phyloP scores from a whole-genome alignment of 2,329 filamentous ascomycete species.

The Sarocladiaceae sp. region DNA sequence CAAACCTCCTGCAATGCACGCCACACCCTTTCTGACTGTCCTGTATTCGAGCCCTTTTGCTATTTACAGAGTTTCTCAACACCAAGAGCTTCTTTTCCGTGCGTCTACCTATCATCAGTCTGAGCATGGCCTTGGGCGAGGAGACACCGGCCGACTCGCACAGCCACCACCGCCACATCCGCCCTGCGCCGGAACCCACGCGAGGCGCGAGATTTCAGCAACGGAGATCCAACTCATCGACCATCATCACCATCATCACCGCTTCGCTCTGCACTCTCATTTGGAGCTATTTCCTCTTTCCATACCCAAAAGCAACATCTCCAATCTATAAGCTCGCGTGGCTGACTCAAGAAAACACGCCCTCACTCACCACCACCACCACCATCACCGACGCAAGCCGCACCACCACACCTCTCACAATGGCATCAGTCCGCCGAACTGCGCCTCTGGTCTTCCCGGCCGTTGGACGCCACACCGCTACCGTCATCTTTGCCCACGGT shows the following conservation, averaged over 20 bases:
- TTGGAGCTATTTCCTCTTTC: neutral
- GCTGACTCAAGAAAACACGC: too few species aligned
- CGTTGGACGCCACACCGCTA: conserved; percentile 78
- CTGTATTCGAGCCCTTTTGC: too few species aligned
- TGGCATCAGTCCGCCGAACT: conserved; percentile 19
- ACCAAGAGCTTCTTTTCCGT: neutral
- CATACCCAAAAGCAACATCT: too few species aligned
- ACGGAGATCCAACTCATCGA: conserved; percentile 1
- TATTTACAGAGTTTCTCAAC: too few species aligned
- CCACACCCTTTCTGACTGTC: too few species aligned
- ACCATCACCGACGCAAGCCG: neutral
- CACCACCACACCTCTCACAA: neutral
- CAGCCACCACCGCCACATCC: conserved; percentile 8
- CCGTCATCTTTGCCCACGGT: conserved; percentile 90
- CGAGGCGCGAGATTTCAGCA: neutral
- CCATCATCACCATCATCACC: neutral
- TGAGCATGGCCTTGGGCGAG: neutral
- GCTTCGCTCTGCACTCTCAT: neutral
- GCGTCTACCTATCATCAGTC: too few species aligned
- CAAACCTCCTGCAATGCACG: too few species aligned
- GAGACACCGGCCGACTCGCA: neutral
- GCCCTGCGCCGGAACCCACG: neutral
- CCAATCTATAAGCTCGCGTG: too few species aligned
- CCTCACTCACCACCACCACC: neutral
- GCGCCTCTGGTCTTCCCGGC: conserved; percentile 69